Evolutionary conservation across 2,329 filamentous ascomycete genomes (phyloP).

Genomic region (Ophiostoma populinum): DNA sequence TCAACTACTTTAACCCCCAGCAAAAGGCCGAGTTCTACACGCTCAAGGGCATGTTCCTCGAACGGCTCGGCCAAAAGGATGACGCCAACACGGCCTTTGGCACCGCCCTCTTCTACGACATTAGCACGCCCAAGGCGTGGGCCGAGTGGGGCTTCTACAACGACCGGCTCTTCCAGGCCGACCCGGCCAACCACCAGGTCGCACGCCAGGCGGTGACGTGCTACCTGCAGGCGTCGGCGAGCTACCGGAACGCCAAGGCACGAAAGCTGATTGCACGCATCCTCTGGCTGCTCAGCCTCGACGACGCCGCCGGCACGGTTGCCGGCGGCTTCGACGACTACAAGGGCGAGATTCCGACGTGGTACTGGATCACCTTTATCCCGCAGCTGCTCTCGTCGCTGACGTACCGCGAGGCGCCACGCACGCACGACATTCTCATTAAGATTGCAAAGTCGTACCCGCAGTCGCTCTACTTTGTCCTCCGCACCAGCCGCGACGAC

Average conservation of each 20-base stretch:
- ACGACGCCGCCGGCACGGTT: constrained; percentile 71
- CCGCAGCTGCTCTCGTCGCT: constrained; percentile 87
- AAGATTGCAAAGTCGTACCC: constrained; percentile 95
- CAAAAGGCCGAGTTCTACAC: constrained; percentile 99
- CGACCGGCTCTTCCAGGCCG: constrained; percentile 86
- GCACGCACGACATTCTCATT: constrained; percentile 70
- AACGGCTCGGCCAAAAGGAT: constrained; percentile 76
- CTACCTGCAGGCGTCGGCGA: constrained; percentile 86
- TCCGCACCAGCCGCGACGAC: constrained; percentile 86
- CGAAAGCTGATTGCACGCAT: constrained; percentile 86
- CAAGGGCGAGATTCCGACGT: constrained; percentile 92
- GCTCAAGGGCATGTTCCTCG: constrained; percentile 97
- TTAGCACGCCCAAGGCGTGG: constrained; percentile 92
- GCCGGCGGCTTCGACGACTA: constrained; percentile 83
- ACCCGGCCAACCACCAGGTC: constrained; percentile 62
- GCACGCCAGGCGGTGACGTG: constrained; percentile 88
- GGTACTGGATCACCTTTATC: constrained; percentile 99
- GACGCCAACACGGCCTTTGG: constrained; percentile 92
- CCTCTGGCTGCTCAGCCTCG: constrained; percentile 85
- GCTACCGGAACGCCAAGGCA: constrained; percentile 95
- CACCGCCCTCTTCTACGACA: constrained; percentile 87
- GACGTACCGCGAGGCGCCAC: constrained; percentile 75
- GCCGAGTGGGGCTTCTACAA: constrained; percentile 99
- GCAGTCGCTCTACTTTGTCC: constrained; percentile 87
- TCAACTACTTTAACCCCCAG: constrained; percentile 90